phyloP scores from a whole-genome alignment of 805 yeast species.

The Tetrapisispora nanseiensis region DNA sequence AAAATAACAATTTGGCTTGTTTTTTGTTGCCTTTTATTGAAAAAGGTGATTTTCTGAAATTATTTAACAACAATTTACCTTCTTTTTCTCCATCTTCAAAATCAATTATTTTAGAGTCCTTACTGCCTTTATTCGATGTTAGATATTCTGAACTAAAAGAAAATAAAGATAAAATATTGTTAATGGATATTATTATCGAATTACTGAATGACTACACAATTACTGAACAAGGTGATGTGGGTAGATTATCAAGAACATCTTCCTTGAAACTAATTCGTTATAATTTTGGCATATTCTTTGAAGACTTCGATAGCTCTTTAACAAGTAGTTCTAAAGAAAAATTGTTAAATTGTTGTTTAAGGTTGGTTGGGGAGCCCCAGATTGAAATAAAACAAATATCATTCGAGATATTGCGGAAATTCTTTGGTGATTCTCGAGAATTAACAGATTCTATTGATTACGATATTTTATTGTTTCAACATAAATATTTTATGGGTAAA shows the following conservation, averaged over 20 bases:
- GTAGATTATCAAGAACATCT: constrained; percentile 55
- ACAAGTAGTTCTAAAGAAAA: background rate
- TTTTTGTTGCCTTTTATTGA: constrained; percentile 12
- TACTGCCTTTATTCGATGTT: background rate
- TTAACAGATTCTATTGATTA: constrained; percentile 22
- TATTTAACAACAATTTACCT: constrained; percentile 4
- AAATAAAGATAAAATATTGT: background rate
- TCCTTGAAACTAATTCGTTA: constrained; percentile 20
- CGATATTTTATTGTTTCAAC: constrained; percentile 8
- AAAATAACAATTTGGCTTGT: constrained; percentile 13
- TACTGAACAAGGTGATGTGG: constrained; percentile 87
- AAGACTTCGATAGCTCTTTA: background rate
- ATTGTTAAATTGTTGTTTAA: constrained; percentile 31
- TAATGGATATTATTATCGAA: background rate
- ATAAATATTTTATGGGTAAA: constrained; percentile 4
- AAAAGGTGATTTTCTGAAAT: constrained; percentile 3
- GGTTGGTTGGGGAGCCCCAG: constrained; percentile 57
- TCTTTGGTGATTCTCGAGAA: constrained; percentile 7
- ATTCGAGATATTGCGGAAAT: constrained; percentile 12
- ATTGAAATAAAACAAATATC: constrained; percentile 28
- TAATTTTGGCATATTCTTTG: constrained; percentile 4
- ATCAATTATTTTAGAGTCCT: background rate
- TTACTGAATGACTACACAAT: constrained; percentile 68
- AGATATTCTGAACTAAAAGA: background rate
- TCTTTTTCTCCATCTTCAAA: background rate